Evolutionary conservation across 805 yeast species (phyloP).

Genomic region (Saccharomycopsis amapae): DNA sequence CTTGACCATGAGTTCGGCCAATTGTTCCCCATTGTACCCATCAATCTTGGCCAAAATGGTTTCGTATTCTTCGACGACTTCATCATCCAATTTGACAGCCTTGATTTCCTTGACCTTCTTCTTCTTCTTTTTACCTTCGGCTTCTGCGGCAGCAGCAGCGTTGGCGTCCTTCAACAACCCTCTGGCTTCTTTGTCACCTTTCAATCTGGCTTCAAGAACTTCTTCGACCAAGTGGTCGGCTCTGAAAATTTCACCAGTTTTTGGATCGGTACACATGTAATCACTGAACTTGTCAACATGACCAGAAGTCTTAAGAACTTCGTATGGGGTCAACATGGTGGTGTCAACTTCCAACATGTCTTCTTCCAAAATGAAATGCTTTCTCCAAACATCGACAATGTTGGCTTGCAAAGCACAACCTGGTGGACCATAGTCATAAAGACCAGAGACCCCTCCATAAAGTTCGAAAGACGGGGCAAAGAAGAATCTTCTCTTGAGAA

Average conservation of each 20-base stretch:
- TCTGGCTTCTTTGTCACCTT: conserved; percentile 96
- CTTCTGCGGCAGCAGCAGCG: conserved; percentile 58
- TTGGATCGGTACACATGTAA: conserved; percentile 96
- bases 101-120: conserved; percentile 94
- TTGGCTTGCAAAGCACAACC: conserved; percentile 98
- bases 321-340: conserved; percentile 96
- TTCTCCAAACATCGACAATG: conserved; percentile 92
- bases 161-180: conserved; percentile 54
- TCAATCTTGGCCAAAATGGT: conserved; percentile 86
- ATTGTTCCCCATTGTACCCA: conserved; percentile 86
- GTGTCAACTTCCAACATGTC: conserved; percentile 98
- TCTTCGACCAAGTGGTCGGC: conserved; percentile 98
- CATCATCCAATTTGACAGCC: conserved; percentile 80
- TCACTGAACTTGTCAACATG: conserved; percentile 99
- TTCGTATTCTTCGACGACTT: conserved; percentile 73
- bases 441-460: conserved; percentile 97
- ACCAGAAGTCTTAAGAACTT: conserved; percentile 96
- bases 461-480: conserved; percentile 96
- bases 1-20: conserved; percentile 81
- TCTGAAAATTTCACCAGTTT: conserved; percentile 95
- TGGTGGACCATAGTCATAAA: conserved; percentile 98
- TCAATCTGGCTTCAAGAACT: conserved; percentile 90
- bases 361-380: conserved; percentile 94
- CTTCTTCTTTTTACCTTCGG: conserved; percentile 72
- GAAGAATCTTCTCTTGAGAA: conserved; percentile 91